phyloP scores from a whole-genome alignment of 164 flowering plant genomes.

The Taxillus chinensis region DNA sequence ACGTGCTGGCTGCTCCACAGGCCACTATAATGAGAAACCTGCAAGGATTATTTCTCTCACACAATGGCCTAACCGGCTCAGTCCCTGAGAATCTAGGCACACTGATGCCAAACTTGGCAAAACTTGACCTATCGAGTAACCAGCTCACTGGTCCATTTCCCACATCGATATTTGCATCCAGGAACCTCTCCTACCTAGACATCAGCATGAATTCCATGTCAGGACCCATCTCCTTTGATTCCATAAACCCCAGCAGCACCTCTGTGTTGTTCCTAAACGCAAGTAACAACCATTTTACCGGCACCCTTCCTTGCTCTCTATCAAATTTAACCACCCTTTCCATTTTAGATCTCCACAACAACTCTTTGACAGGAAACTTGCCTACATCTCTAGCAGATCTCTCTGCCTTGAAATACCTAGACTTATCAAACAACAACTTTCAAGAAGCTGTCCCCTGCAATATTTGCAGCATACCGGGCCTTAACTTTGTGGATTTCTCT shows the following conservation, averaged over 20 bases:
- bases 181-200: conserved; percentile 36
- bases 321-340: conserved; percentile 39
- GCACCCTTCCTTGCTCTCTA: conserved; percentile 24
- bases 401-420: conserved; percentile 41
- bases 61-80: conserved; percentile 35
- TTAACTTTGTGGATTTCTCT: conserved; percentile 31
- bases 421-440: conserved; percentile 42
- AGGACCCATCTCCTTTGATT: conserved; percentile 26
- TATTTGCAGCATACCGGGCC: conserved; percentile 37
- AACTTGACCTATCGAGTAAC: conserved; percentile 44
- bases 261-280: conserved; percentile 41
- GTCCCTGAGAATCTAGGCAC: conserved; percentile 31
- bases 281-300: conserved; percentile 42
- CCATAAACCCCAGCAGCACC: conserved; percentile 7
- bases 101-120: conserved; percentile 31
- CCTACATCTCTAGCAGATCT: conserved; percentile 32
- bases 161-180: conserved; percentile 25
- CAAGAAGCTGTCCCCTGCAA: conserved; percentile 30
- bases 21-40: conserved; percentile 24
- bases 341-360: conserved; percentile 47
- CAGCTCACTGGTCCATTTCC: conserved; percentile 34
- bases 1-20: conserved; percentile 31
- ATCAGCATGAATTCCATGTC: conserved; percentile 41
- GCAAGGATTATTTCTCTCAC: conserved; percentile 50
- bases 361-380: conserved; percentile 34